A percentile compares a stretch with the other conserved stretches of the same genome.
phyloP scores from a whole-genome alignment of 805 yeast species.

The Saturnispora halmiae region DNA sequence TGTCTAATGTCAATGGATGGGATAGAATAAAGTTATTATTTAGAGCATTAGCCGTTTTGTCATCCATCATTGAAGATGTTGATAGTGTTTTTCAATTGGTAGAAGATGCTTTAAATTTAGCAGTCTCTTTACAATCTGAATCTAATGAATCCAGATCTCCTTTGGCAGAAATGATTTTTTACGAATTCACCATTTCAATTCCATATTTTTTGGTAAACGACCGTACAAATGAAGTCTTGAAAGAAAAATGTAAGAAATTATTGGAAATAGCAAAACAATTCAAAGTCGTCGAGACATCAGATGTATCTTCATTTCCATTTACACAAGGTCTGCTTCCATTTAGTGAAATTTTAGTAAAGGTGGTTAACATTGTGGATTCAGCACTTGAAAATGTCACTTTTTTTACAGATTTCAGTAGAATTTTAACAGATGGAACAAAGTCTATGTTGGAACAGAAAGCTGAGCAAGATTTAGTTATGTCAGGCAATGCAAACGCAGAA shows the following conservation, averaged over 20 bases:
- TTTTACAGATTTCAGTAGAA: conserved; percentile 30
- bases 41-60: conserved; percentile 58
- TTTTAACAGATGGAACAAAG: conserved; percentile 15
- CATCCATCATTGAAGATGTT: conserved; percentile 46
- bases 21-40: conserved; percentile 60
- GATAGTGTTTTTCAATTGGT: conserved; percentile 39
- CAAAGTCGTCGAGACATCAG: conserved; percentile 9
- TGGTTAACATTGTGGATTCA: conserved; percentile 41
- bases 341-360: conserved; percentile 5
- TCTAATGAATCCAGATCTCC: conserved; percentile 37
- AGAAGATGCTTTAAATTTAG: conserved; percentile 42
- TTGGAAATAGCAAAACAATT: conserved; percentile 34
- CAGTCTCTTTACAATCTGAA: conserved; percentile 45
- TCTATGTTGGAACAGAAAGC: conserved; percentile 12
- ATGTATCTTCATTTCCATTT: conserved; percentile 8
- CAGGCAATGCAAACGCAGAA: conserved; percentile 10
- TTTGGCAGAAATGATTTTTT: conserved; percentile 59
- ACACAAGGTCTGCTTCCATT: neutral
- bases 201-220: conserved; percentile 40
- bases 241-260: conserved; percentile 34
- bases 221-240: conserved; percentile 24
- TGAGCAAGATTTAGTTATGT: conserved; percentile 9
- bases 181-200: conserved; percentile 48
- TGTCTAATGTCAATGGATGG: conserved; percentile 47
- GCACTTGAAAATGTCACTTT: conserved; percentile 32